These are phyloP conservation scores for Musa acuminata DNA, from an alignment of 176 grass and related monocot genomes.

Conservation along the genomic window DNA sequence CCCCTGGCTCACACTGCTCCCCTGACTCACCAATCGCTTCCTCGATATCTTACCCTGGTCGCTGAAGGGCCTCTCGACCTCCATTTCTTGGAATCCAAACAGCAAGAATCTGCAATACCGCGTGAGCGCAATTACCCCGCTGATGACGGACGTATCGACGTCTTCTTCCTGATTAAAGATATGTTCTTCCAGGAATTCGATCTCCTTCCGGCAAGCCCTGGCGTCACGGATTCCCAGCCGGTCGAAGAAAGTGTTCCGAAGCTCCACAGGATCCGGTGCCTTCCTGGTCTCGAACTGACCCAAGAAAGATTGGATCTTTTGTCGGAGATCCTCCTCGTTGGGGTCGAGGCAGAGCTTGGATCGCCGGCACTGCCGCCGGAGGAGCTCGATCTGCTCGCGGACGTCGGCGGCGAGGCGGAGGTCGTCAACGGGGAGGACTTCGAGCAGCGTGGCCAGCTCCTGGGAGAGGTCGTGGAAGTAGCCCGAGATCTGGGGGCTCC, in stretches of 20 bases:
- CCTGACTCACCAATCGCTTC: conserved; percentile 21
- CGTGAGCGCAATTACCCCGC: conserved; percentile 54
- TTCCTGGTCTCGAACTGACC: conserved; percentile 34
- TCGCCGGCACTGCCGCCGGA: conserved; percentile 30
- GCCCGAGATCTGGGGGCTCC: conserved; percentile 37
- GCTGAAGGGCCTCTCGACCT: background rate
- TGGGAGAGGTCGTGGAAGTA: conserved; percentile 74
- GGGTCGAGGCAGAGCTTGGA: conserved; percentile 42
- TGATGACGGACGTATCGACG: conserved; percentile 48
- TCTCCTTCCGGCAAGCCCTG: conserved; percentile 40
- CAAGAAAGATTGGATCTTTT: conserved; percentile 39
- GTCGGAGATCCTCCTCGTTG: conserved; percentile 35
- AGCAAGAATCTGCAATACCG: conserved; percentile 67
- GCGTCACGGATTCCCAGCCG: conserved; percentile 46
- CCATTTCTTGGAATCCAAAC: conserved; percentile 39
- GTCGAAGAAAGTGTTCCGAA: conserved; percentile 35
- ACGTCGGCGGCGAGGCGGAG: conserved; percentile 55
- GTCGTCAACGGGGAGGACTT: conserved; percentile 52
- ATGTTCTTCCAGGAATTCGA: conserved; percentile 85
- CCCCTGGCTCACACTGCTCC: background rate
- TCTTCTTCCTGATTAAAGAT: conserved; percentile 72
- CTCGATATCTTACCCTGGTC: background rate
- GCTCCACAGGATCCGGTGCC: conserved; percentile 26
- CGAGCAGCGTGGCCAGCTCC: conserved; percentile 69
- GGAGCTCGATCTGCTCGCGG: conserved; percentile 40